phyloP scores from a whole-genome alignment of 1,139 yeast species.

The Yamadazyma aaseri region DNA sequence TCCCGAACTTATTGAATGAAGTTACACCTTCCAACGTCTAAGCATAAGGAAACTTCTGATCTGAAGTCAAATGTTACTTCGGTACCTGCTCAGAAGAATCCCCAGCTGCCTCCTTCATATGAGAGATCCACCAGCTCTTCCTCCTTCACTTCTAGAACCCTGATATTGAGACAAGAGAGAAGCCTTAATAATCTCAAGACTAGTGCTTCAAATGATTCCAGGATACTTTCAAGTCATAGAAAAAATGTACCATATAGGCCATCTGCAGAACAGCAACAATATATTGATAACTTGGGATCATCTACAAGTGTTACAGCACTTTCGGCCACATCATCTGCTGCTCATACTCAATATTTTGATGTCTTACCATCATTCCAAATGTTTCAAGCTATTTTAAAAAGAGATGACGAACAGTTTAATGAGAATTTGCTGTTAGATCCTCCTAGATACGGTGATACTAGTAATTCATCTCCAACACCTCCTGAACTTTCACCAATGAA shows the following conservation, averaged over 20 bases:
- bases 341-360: slow-evolving; percentile 50
- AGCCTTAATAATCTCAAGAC: too few species aligned
- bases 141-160: too few species aligned
- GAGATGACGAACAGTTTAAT: slow-evolving; percentile 44
- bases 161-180: too few species aligned
- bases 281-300: slow-evolving; percentile 26
- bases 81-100: too few species aligned
- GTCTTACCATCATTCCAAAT: slow-evolving; percentile 63
- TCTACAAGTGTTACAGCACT: slow-evolving; percentile 20
- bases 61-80: too few species aligned
- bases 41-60: background rate
- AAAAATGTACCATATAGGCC: slow-evolving; percentile 36
- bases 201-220: slow-evolving; percentile 1
- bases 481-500: slow-evolving; percentile 18
- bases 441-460: slow-evolving; percentile 40
- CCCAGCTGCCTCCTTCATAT: slow-evolving; percentile 18
- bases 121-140: slow-evolving; percentile 8
- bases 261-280: slow-evolving; percentile 33
- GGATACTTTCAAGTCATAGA: too few species aligned
- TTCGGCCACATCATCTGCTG: slow-evolving; percentile 25
- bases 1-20: too few species aligned
- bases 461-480: slow-evolving; percentile 30
- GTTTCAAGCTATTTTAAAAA: slow-evolving; percentile 54
- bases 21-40: background rate
- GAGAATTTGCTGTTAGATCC: slow-evolving; percentile 39